These are phyloP conservation scores for Aspergillus intermedius DNA, from an alignment of 2,329 filamentous ascomycete species.

Conservation along the genomic window DNA sequence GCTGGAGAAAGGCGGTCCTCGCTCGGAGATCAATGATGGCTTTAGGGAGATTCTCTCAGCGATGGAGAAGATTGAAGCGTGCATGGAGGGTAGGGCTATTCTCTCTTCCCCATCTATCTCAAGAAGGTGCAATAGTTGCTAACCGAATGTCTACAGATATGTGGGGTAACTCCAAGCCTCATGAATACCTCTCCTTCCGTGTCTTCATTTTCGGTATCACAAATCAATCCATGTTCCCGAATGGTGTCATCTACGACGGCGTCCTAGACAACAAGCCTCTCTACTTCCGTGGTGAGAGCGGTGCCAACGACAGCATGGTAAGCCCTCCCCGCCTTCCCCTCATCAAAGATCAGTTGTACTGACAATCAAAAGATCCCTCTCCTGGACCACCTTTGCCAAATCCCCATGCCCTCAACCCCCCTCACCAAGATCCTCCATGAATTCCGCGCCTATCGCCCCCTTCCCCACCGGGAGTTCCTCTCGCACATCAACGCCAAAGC, in stretches of 20 bases:
- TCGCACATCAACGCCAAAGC: conserved; percentile 57
- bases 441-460: conserved; percentile 82
- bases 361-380: conserved; percentile 58
- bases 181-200: conserved; percentile 80
- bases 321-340: conserved; percentile 4
- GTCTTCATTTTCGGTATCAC: conserved; percentile 98
- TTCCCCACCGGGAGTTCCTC: conserved; percentile 81
- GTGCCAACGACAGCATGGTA: conserved; percentile 88
- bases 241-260: conserved; percentile 84
- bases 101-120: too few species aligned
- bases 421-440: conserved; percentile 82
- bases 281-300: conserved; percentile 84
- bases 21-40: conserved; percentile 58
- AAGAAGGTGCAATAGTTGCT: neutral
- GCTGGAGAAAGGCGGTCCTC: conserved; percentile 43
- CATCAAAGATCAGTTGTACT: neutral
- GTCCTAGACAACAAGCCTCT: conserved; percentile 64
- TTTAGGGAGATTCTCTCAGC: conserved; percentile 56
- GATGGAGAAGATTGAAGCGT: conserved; percentile 64
- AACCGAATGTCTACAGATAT: conserved; percentile 49
- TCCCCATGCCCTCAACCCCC: conserved; percentile 82
- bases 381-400: conserved; percentile 77
- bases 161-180: conserved; percentile 83
- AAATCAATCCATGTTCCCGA: conserved; percentile 85
- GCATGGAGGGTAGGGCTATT: conserved; percentile 60